These are phyloP conservation scores for Carex kokanica DNA, from an alignment of 176 grass and related monocot genomes.

Conservation along the genomic window DNA sequence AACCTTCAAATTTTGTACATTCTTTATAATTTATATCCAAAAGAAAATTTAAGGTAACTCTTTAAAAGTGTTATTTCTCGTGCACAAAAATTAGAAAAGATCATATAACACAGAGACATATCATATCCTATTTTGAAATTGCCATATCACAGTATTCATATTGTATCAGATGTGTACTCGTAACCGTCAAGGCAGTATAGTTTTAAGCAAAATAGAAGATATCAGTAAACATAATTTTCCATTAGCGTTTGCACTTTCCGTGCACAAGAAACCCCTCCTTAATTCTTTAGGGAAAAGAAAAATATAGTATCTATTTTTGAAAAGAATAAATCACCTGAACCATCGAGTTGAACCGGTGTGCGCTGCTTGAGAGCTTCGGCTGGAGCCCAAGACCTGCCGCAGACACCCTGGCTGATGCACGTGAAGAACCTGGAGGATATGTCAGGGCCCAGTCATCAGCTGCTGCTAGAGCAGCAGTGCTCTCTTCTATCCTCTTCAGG, in stretches of 20 bases:
- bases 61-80: not conserved
- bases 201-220: too few species aligned
- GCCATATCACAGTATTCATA: not conserved
- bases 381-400: slow-evolving; percentile 48
- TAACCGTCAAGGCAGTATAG: too few species aligned
- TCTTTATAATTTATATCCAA: not conserved
- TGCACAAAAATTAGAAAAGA: not conserved
- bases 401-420: slow-evolving; percentile 51
- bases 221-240: not conserved
- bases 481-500: slow-evolving; percentile 91
- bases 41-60: not conserved
- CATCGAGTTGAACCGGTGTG: slow-evolving; percentile 80
- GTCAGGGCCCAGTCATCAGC: slow-evolving; percentile 86
- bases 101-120: not conserved
- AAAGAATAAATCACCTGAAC: slow-evolving; percentile 64
- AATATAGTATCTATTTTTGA: not conserved
- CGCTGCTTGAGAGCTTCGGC: slow-evolving; percentile 85
- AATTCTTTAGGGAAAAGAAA: not conserved
- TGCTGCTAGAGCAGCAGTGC: slow-evolving; percentile 76
- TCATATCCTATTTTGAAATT: not conserved
- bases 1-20: not conserved
- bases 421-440: slow-evolving; percentile 51
- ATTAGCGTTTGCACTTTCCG: not conserved
- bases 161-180: not conserved
- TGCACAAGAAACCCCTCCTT: not conserved